Percentiles rank a stretch among this genome's conserved stretches.
Evolutionary conservation across 2,329 filamentous ascomycete species (phyloP).

Genomic region (Microdochium bolleyi): DNA sequence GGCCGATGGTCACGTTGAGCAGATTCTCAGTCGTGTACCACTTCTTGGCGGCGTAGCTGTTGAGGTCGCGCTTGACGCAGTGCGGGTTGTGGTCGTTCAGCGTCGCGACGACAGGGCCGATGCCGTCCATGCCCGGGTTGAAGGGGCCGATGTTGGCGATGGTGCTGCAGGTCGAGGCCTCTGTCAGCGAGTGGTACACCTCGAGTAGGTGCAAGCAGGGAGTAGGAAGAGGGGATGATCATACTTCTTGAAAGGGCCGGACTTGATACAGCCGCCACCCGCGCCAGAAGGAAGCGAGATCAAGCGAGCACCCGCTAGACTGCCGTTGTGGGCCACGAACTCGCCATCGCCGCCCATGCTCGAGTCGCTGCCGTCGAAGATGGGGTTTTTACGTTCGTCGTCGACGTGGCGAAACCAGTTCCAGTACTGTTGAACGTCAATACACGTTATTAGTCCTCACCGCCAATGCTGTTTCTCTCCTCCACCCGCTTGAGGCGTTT

Average conservation of each 20-base stretch:
- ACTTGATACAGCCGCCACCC: conserved; percentile 36
- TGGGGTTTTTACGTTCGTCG: conserved; percentile 29
- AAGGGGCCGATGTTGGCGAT: conserved; percentile 27
- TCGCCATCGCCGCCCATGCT: conserved; percentile 31
- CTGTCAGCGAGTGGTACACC: conserved; percentile 2
- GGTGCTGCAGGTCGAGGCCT: conserved; percentile 6
- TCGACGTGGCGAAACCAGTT: conserved; percentile 33
- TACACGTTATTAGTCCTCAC: no score
- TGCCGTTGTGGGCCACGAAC: conserved; percentile 6
- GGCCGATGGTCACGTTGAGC: conserved; percentile 17
- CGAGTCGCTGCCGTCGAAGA: conserved; percentile 37
- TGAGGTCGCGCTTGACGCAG: conserved; percentile 34
- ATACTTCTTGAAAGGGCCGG: conserved; percentile 40
- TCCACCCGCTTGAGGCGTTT: no score
- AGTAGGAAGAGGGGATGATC: conserved; percentile 6
- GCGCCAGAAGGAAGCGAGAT: conserved; percentile 9
- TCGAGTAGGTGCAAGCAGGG: no score
- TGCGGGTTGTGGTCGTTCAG: conserved; percentile 32
- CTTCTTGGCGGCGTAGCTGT: conserved; percentile 16
- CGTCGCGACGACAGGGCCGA: conserved; percentile 6
- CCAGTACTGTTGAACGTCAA: conserved; percentile 25
- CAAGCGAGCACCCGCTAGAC: background rate
- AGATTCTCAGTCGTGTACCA: conserved; percentile 12
- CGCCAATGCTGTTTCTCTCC: background rate
- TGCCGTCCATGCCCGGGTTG: conserved; percentile 10